Base-by-base conservation (phyloP, 352 stramenopile genomes). In the Albugo laibachii region DNA sequence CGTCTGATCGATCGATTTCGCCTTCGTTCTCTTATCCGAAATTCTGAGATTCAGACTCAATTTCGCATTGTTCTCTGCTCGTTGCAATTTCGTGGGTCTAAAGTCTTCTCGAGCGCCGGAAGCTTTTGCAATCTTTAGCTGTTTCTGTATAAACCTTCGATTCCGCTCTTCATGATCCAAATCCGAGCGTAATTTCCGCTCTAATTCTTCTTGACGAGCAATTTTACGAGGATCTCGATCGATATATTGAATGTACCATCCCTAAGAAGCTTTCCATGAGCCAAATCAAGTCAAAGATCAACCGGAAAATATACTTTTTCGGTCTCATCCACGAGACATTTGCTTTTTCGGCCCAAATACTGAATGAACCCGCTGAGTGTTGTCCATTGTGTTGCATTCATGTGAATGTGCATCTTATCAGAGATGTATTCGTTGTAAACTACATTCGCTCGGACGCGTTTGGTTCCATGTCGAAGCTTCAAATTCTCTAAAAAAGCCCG, bases 381-480 rank as follows among this genome's bases (percentile, higher is more conserved):
- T 19, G 78, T 80, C 95, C 95, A 99, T 52, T 96, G 86, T 14
- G 96, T 99, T 0, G 93, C 79, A 66, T 99, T 99, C 95, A 99
- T 99, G 63, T 99, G 96, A 41, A 98, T 71, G 62, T 99, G 96
- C 49, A 95, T 53, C 65, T 98, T 98, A 73, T 99, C 95, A 12
- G 83, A 62, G 61, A 99, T 99, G 54, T 98, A 95, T 65, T 99
- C 95, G 64, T 99, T 97, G 73, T 99, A 99, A 3, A 99, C 79
- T 41, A 83, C 73, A 45, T 97, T 98, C 18, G 95, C 94, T 40
- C 92, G 85, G 53, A 99, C 93, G 19, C 88, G 69, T 64, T 98
- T 97, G 18, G 92, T 97, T 8, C 92, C 84, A 59, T 99, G 94
- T 16, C 92, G 69, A 11, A 91, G 76, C 20, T 74, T 77, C 31